These are phyloP conservation scores for Apostasia ramifera DNA, from an alignment of 106 monocot genomes.

Conservation along the genomic window DNA sequence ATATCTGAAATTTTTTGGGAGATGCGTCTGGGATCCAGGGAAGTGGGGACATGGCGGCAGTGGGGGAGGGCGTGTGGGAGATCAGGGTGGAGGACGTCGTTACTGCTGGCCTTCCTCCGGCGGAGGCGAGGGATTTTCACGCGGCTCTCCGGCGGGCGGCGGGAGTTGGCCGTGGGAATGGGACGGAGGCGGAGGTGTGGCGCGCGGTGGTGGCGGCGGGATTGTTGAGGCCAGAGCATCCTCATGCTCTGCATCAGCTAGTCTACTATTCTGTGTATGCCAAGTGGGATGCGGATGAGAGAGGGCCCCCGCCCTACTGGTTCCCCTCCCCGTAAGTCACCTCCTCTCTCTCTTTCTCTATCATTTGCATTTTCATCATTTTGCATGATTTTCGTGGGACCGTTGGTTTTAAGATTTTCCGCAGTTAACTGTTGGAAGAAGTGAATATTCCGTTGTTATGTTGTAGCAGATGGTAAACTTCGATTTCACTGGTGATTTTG, in stretches of 20 bases:
- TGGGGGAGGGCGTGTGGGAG: conserved; percentile 33
- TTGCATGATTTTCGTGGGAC: background rate
- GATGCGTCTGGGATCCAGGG: background rate
- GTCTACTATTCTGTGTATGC: conserved; percentile 79
- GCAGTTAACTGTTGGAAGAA: too few species aligned
- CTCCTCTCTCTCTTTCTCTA: background rate
- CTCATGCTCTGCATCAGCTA: conserved; percentile 78
- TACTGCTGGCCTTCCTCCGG: conserved; percentile 28
- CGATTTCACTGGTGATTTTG: background rate
- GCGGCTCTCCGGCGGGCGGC: conserved; percentile 20
- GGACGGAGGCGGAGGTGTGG: conserved; percentile 47
- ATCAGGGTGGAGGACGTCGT: conserved; percentile 42
- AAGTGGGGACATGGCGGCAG: background rate
- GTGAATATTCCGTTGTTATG: too few species aligned
- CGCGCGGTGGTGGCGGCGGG: conserved; percentile 19
- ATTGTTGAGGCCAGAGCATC: conserved; percentile 55
- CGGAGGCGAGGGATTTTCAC: conserved; percentile 31
- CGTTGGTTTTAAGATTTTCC: background rate
- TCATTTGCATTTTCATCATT: background rate
- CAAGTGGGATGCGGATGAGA: conserved; percentile 39
- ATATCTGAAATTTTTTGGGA: too few species aligned
- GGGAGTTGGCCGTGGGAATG: background rate
- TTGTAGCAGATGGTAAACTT: too few species aligned
- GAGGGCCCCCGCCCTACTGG: conserved; percentile 87
- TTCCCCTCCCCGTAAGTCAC: conserved; percentile 62